phyloP scores from a whole-genome alignment of 345 rosid species.

The Brassica rapa region DNA sequence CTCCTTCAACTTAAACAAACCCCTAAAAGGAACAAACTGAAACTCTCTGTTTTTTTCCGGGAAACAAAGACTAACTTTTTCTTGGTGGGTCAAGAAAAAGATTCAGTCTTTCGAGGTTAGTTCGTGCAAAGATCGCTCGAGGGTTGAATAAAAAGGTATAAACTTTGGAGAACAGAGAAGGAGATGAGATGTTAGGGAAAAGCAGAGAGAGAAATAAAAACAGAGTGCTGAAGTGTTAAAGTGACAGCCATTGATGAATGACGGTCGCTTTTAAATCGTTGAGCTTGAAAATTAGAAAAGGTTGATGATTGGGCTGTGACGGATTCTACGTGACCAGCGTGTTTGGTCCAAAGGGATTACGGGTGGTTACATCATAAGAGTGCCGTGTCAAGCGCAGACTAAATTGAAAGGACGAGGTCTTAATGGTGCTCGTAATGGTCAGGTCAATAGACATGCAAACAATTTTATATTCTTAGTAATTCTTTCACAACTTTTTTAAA shows the following conservation, averaged over 20 bases:
- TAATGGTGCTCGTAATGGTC: constrained; percentile 10
- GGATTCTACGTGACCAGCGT: constrained; percentile 9
- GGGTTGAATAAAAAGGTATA: background rate
- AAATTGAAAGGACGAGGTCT: constrained; percentile 30
- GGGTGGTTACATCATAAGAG: constrained; percentile 8
- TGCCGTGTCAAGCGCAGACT: constrained; percentile 42
- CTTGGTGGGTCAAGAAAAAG: constrained; percentile 11
- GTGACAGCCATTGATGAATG: constrained; percentile 22
- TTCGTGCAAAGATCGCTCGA: constrained; percentile 22
- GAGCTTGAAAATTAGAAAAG: background rate
- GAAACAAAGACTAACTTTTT: background rate
- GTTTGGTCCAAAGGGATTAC: background rate
- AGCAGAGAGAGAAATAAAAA: background rate
- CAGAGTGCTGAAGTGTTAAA: constrained; percentile 16
- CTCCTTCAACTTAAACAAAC: background rate
- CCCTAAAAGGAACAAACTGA: background rate
- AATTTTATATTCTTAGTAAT: constrained; percentile 7
- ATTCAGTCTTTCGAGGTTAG: constrained; percentile 16
- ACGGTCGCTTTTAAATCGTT: constrained; percentile 14
- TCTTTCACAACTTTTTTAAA: background rate
- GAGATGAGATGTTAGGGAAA: background rate
- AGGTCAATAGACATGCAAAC: constrained; percentile 28
- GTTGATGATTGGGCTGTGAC: constrained; percentile 26
- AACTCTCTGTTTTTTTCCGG: background rate
- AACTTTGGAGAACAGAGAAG: background rate